phyloP scores from a whole-genome alignment of 1,284 basidiomycete species.

The Xerocomus amazonicus region DNA sequence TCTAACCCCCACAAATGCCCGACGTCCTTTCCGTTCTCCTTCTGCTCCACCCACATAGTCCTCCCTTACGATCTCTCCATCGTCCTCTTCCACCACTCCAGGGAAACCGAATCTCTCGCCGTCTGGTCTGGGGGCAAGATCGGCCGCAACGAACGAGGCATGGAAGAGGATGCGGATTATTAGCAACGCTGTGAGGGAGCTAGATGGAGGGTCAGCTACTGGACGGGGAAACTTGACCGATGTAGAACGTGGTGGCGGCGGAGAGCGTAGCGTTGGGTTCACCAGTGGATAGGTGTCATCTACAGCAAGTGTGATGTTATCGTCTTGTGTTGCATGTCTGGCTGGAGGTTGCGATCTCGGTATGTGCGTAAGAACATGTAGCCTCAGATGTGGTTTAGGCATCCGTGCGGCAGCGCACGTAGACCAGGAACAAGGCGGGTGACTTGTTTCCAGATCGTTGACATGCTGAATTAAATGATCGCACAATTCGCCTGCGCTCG shows the following conservation, averaged over 20 bases:
- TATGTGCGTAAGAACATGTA: constrained; percentile 72
- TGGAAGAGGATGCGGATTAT: constrained; percentile 74
- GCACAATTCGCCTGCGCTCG: constrained; percentile 56
- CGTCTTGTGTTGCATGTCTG: constrained; percentile 63
- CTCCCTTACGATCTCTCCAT: constrained; percentile 41
- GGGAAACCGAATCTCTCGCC: constrained; percentile 82
- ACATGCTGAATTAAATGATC: constrained; percentile 65
- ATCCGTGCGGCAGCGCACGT: constrained; percentile 50
- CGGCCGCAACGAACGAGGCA: constrained; percentile 64
- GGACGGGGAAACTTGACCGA: constrained; percentile 55
- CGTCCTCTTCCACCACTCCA: constrained; percentile 63
- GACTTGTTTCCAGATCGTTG: constrained; percentile 39
- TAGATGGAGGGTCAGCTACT: constrained; percentile 62
- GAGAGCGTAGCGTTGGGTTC: constrained; percentile 58
- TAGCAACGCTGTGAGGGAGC: constrained; percentile 69
- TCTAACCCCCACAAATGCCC: constrained; percentile 62
- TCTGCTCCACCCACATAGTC: constrained; percentile 48
- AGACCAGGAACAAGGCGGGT: constrained; percentile 61
- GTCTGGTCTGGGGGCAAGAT: constrained; percentile 69
- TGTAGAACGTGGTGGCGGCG: constrained; percentile 60
- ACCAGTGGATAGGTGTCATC: constrained; percentile 52
- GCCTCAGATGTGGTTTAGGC: constrained; percentile 49
- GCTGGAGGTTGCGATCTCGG: constrained; percentile 50
- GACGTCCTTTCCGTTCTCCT: constrained; percentile 62
- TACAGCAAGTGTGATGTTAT: constrained; percentile 60